These are phyloP conservation scores for Blastomyces percursus DNA, from an alignment of 2,329 filamentous ascomycete genomes.

Conservation along the genomic window DNA sequence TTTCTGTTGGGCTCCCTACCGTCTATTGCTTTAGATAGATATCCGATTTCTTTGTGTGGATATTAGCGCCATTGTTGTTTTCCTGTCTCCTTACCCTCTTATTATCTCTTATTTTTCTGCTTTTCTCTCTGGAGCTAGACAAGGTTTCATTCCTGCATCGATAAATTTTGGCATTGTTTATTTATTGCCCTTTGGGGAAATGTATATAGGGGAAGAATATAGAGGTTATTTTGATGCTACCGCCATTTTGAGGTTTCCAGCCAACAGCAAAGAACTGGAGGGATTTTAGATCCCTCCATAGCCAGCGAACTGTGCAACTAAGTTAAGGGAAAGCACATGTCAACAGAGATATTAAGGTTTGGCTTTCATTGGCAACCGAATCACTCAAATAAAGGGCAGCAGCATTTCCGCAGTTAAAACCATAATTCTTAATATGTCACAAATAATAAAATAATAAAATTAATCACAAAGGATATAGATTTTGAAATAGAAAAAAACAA, in stretches of 20 bases:
- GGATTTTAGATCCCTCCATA: not conserved
- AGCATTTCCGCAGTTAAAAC: not conserved
- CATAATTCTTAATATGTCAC: not conserved
- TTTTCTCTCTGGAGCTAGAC: not conserved
- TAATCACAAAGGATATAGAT: not conserved
- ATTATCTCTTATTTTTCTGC: not conserved
- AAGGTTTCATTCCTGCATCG: not conserved
- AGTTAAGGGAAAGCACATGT: no score
- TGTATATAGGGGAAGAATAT: not conserved
- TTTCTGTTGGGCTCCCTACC: slow-evolving; percentile 4
- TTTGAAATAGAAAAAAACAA: not conserved
- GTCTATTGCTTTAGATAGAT: slow-evolving; percentile 5
- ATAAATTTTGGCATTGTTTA: slow-evolving; percentile 2
- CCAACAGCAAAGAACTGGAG: not conserved
- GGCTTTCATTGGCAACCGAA: not conserved
- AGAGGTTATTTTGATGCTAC: not conserved
- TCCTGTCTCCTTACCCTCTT: not conserved
- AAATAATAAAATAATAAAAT: not conserved
- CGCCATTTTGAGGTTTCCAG: not conserved
- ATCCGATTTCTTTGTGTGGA: not conserved
- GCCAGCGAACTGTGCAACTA: no score
- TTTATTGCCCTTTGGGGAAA: not conserved
- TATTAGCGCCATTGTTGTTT: slow-evolving; percentile 4
- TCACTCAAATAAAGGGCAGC: not conserved
- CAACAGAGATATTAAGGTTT: no score